phyloP scores from a whole-genome alignment of 345 rosid genomes.

The Orychophragmus violaceus region DNA sequence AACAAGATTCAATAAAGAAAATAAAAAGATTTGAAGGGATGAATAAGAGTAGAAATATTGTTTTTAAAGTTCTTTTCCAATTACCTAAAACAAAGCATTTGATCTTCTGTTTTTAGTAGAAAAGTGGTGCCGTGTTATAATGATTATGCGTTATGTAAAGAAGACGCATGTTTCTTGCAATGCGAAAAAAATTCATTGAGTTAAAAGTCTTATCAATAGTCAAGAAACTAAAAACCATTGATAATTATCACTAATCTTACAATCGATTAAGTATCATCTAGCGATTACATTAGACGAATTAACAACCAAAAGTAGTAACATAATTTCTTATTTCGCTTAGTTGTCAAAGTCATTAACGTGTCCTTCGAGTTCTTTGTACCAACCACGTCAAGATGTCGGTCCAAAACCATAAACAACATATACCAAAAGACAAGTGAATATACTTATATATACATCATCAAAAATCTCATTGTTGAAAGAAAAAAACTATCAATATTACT shows the following conservation, averaged over 20 bases:
- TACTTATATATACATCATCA: no score
- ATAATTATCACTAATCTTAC: background rate
- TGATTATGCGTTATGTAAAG: background rate
- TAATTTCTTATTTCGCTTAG: background rate
- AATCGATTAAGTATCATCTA: no score
- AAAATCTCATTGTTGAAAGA: background rate
- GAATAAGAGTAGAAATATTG: background rate
- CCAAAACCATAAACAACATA: background rate
- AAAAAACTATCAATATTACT: background rate
- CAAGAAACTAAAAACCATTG: no score
- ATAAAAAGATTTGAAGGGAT: background rate
- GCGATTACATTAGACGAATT: background rate
- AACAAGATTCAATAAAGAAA: no score
- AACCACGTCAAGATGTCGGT: background rate
- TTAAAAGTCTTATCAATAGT: background rate
- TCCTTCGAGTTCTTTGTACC: background rate
- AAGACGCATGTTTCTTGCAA: constrained; percentile 4
- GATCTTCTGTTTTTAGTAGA: background rate
- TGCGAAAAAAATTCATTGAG: background rate
- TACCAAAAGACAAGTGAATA: no score
- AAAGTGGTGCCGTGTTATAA: background rate
- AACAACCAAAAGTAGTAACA: background rate
- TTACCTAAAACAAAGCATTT: background rate
- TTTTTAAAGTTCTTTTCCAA: background rate
- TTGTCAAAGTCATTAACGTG: background rate